Percentiles rank a stretch among this genome's conserved stretches.
phyloP scores from a whole-genome alignment of 192 early-diverging fungal species.

The Coemansia sp. region DNA sequence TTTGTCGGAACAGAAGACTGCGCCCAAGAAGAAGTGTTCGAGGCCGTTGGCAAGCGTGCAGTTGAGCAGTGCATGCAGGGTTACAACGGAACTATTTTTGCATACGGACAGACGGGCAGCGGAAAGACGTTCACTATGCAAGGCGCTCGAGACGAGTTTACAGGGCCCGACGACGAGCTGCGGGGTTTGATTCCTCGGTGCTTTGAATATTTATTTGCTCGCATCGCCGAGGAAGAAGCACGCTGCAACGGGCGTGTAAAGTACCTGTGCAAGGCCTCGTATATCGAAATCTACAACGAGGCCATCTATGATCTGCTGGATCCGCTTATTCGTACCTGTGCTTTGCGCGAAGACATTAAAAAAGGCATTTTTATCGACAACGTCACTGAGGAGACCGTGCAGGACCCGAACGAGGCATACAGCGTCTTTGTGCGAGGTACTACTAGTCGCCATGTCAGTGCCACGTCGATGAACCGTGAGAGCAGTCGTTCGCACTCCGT shows the following conservation, averaged over 20 bases:
- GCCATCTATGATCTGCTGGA: slow-evolving; percentile 85
- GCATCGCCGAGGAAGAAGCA: slow-evolving; percentile 56
- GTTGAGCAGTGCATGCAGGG: slow-evolving; percentile 69
- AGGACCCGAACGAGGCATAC: slow-evolving; percentile 61
- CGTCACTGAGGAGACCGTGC: slow-evolving; percentile 64
- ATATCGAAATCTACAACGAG: slow-evolving; percentile 95
- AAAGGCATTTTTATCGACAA: slow-evolving; percentile 66
- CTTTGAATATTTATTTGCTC: slow-evolving; percentile 61
- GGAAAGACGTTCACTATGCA: slow-evolving; percentile 80
- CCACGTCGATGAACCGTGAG: slow-evolving; percentile 81
- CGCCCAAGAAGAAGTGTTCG: slow-evolving; percentile 55
- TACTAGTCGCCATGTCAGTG: slow-evolving; percentile 68
- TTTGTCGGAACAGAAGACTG: slow-evolving; percentile 60
- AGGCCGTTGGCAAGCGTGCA: slow-evolving; percentile 57
- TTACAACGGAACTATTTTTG: slow-evolving; percentile 75
- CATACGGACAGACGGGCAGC: slow-evolving; percentile 72
- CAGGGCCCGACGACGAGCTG: slow-evolving; percentile 64
- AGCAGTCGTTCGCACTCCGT: slow-evolving; percentile 82
- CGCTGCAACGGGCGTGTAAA: slow-evolving; percentile 55
- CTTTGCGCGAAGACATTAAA: slow-evolving; percentile 67
- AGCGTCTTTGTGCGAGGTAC: slow-evolving; percentile 64
- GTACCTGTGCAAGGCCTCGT: slow-evolving; percentile 83
- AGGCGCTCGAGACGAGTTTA: slow-evolving; percentile 78
- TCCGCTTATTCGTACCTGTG: slow-evolving; percentile 56
- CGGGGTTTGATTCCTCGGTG: slow-evolving; percentile 64